These are phyloP conservation scores for Pugionium dolabratum DNA, from an alignment of 345 rosid species.

Conservation along the genomic window DNA sequence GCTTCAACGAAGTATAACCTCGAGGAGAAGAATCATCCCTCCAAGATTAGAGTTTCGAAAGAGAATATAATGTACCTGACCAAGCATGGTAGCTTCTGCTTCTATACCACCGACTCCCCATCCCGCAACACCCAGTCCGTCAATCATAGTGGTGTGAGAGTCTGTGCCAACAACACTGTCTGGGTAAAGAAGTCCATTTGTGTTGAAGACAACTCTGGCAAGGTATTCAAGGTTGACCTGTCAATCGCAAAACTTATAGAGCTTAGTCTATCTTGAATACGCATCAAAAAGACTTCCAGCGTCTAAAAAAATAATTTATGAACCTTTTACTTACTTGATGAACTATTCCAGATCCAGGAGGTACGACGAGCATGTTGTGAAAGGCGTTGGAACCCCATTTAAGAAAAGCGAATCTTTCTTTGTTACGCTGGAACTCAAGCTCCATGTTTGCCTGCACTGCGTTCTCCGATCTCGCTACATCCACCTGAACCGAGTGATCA, in stretches of 20 bases:
- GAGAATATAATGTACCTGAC: constrained; percentile 62
- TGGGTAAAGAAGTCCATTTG: constrained; percentile 72
- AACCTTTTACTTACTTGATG: constrained; percentile 68
- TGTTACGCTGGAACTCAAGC: constrained; percentile 92
- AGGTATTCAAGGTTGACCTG: constrained; percentile 98
- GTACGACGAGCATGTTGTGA: constrained; percentile 96
- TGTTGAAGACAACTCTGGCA: constrained; percentile 96
- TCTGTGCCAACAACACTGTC: constrained; percentile 99
- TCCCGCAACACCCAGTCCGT: constrained; percentile 99
- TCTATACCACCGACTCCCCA: constrained; percentile 99
- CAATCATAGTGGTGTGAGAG: constrained; percentile 99
- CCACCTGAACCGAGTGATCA: constrained; percentile 99
- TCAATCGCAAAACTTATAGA: neutral
- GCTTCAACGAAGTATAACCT: no score
- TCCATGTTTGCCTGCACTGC: constrained; percentile 98
- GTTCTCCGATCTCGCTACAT: constrained; percentile 89
- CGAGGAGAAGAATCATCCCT: neutral
- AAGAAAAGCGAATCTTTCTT: constrained; percentile 94
- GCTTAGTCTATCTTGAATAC: neutral
- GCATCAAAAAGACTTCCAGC: neutral
- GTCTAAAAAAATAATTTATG: neutral
- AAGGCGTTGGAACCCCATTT: constrained; percentile 98
- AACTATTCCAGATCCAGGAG: constrained; percentile 99
- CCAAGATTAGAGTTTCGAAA: neutral
- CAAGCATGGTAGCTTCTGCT: constrained; percentile 99